phyloP scores from a whole-genome alignment of 192 early-diverging fungal genomes.

The Podila verticillata region DNA sequence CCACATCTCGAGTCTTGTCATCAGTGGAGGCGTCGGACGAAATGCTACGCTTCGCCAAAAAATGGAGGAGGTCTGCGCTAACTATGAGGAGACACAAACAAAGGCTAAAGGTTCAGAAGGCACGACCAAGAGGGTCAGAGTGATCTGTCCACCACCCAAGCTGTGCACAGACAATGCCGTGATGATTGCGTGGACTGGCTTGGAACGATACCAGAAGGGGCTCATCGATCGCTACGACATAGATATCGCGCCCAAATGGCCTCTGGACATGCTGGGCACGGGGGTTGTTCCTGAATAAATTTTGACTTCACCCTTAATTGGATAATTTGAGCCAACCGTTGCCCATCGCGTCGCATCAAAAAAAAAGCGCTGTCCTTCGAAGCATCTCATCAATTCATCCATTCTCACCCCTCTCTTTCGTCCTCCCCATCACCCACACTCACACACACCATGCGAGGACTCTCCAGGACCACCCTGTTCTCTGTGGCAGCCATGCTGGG shows the following conservation, averaged over 20 bases:
- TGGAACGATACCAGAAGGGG: constrained; percentile 72
- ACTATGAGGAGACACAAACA: background rate
- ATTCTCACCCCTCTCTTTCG: background rate
- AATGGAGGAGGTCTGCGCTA: constrained; percentile 31
- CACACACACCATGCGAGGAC: constrained; percentile 20
- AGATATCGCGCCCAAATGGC: constrained; percentile 80
- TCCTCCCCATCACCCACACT: background rate
- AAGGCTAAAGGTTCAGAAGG: background rate
- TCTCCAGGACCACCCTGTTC: constrained; percentile 25
- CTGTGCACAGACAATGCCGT: constrained; percentile 86
- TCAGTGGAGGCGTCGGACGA: constrained; percentile 83
- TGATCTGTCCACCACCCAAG: constrained; percentile 80
- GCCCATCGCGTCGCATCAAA: background rate
- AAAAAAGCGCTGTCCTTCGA: background rate
- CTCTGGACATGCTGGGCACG: constrained; percentile 62
- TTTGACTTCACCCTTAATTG: background rate
- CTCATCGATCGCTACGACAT: constrained; percentile 77
- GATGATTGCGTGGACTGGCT: constrained; percentile 88
- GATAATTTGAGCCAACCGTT: background rate
- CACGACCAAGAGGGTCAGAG: constrained; percentile 36
- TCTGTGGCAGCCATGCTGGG: constrained; percentile 9
- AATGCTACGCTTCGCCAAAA: constrained; percentile 65
- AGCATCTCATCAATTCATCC: background rate
- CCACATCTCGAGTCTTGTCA: constrained; percentile 64
- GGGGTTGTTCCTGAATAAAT: constrained; percentile 36